phyloP scores from a whole-genome alignment of 2,329 filamentous ascomycete species.

The Tolypocladium capitatum region DNA sequence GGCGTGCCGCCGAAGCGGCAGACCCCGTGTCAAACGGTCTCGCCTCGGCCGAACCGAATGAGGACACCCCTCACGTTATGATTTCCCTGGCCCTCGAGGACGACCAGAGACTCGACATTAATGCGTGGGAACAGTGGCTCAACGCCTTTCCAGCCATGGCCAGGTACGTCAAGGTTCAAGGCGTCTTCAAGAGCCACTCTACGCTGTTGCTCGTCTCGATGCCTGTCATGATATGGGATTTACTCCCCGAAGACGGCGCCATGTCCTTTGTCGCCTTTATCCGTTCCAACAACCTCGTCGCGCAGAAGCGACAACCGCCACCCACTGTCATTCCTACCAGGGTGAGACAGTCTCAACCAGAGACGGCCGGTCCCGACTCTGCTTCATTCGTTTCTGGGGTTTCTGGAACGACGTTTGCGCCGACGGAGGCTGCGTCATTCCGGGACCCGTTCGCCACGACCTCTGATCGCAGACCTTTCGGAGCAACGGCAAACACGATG shows the following conservation, averaged over 20 bases:
- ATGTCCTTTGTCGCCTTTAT: constrained; percentile 47
- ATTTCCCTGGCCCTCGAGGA: constrained; percentile 46
- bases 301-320: constrained; percentile 13
- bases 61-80: constrained; percentile 46
- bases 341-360: constrained; percentile 9
- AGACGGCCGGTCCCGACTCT: constrained; percentile 9
- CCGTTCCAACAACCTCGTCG: constrained; percentile 40
- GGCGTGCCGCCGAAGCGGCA: constrained; percentile 13
- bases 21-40: constrained; percentile 11
- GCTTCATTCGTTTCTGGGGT: constrained; percentile 18
- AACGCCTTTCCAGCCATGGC: constrained; percentile 41
- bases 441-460: neutral
- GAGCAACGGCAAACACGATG: neutral
- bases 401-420: constrained; percentile 19
- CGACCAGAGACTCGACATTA: constrained; percentile 41
- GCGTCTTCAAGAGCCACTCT: constrained; percentile 48
- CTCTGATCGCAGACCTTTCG: neutral
- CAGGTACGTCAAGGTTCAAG: constrained; percentile 47
- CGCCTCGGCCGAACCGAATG: constrained; percentile 31
- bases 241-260: constrained; percentile 43
- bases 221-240: constrained; percentile 46
- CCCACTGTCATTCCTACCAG: constrained; percentile 11
- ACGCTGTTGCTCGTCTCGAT: constrained; percentile 44
- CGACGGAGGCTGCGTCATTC: constrained; percentile 13
- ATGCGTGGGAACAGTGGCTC: constrained; percentile 46